Percentiles rank a stretch among this genome's conserved stretches.
phyloP scores from a whole-genome alignment of 2,329 filamentous ascomycete species.

The Podosphaera fusca region DNA sequence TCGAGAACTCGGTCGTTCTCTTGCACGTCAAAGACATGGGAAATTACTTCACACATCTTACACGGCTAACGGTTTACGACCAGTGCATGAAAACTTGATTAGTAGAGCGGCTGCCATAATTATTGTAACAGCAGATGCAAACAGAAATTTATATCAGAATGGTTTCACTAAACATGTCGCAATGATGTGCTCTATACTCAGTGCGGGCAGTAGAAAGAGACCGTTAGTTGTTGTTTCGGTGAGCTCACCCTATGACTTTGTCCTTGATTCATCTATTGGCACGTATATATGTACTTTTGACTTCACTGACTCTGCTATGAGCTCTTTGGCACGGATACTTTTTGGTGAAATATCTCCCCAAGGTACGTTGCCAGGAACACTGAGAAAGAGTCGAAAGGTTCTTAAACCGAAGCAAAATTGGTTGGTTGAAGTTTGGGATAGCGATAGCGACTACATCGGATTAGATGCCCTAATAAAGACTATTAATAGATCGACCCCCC shows the following conservation, averaged over 20 bases:
- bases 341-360: constrained; percentile 48
- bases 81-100: constrained; percentile 83
- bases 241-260: constrained; percentile 91
- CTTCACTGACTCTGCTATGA: constrained; percentile 80
- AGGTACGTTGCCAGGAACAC: constrained; percentile 44
- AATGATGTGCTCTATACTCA: constrained; percentile 78
- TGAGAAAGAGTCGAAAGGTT: constrained; percentile 69
- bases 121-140: constrained; percentile 79
- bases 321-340: constrained; percentile 59
- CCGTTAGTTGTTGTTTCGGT: constrained; percentile 78
- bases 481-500: constrained; percentile 42
- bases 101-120: constrained; percentile 72
- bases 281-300: constrained; percentile 93
- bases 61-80: constrained; percentile 70
- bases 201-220: constrained; percentile 59
- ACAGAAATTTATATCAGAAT: constrained; percentile 78
- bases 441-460: constrained; percentile 48
- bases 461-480: constrained; percentile 53
- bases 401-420: constrained; percentile 82
- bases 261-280: constrained; percentile 70
- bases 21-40: constrained; percentile 69
- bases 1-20: constrained; percentile 61
- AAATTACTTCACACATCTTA: constrained; percentile 87
- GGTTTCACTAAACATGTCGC: constrained; percentile 91
- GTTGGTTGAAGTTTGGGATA: constrained; percentile 77